Percentiles rank a stretch among this genome's conserved stretches.
phyloP scores from a whole-genome alignment of 2,329 filamentous ascomycete genomes.

The Fusarium xylarioides region DNA sequence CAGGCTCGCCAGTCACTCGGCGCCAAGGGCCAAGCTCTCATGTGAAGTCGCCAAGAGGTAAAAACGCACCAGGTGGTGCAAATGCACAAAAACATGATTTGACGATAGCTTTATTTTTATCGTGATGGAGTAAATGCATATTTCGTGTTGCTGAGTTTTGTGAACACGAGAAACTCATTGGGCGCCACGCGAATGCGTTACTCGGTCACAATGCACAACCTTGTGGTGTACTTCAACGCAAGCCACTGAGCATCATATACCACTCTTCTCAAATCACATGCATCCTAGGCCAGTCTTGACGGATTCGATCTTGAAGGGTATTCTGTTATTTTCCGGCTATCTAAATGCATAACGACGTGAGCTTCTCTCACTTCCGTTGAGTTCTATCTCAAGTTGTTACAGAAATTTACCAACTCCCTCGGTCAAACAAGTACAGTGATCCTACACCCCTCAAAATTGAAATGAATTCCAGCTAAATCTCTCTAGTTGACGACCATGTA shows the following conservation, averaged over 20 bases:
- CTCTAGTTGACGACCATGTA: conserved; percentile 30
- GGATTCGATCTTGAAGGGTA: background rate
- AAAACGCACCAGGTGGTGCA: conserved; percentile 40
- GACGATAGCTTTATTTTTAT: conserved; percentile 20
- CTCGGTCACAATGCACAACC: background rate
- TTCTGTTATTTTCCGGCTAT: background rate
- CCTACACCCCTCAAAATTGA: background rate
- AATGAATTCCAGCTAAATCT: background rate
- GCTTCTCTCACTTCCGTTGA: conserved; percentile 2
- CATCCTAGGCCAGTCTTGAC: background rate
- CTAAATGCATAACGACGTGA: background rate
- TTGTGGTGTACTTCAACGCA: background rate
- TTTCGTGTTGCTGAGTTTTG: background rate
- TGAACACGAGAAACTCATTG: background rate
- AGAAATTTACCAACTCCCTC: conserved; percentile 4
- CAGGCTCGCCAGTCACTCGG: conserved; percentile 23
- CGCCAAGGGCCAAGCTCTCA: conserved; percentile 40
- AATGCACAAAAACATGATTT: conserved; percentile 11
- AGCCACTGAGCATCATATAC: too few relatives aligned
- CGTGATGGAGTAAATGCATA: background rate
- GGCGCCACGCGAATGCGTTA: background rate
- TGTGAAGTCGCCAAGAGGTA: conserved; percentile 34
- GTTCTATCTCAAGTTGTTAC: conserved; percentile 15
- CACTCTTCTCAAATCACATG: background rate
- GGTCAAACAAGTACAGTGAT: conserved; percentile 8